Evolutionary conservation across 768 basidiomycete genomes (phyloP), one percentile per base, ranked within the genome.

Genomic region (Psilocybe tampanensis): DNA sequence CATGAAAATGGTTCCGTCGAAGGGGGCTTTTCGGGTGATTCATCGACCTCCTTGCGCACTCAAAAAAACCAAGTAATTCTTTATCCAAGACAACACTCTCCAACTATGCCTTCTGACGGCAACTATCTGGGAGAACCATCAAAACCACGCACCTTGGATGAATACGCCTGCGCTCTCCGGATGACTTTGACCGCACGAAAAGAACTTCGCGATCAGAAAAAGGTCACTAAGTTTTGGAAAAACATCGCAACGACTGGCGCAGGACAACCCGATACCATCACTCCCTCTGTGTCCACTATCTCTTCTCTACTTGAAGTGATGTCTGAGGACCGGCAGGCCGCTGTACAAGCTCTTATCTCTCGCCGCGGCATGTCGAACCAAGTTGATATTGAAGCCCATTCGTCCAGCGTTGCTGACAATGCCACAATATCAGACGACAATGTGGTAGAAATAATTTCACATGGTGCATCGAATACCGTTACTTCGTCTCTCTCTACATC

Each of bases 121-220:
- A 45, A 55, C 48, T 52, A 47, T 12, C n/a, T 44, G 3, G 26
- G 54, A 21, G n/a, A 32, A 22, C 57, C 55, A 11, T 43, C n/a
- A 23, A 60, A 62, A 33, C 55, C 68, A n/a, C 72, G 75, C 26
- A 78, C 73, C 36, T 65, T 69, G 34, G 75, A 78, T 24, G 76
- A 80, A 52, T 82, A 83, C 59, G 70, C 73, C 54, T 75, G 79
- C n/a, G 77, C 82, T n/a, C 70, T 83, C 49, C 72, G 75, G 48
- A 60, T 80, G 67, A 78, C 80, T 23, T 69, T 82, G 44, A 73
- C 74, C 26, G 66, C 74, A 45, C 74, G 81, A 47, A 74, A 71
- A 54, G 75, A 80, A 50, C 76, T 81, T 45, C 74, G 71, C 34
- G 70, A 75, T 41, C 71, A 71, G 52, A 79, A 68, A 67, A 81